These are phyloP conservation scores for Penicillium sp. DNA, from an alignment of 2,329 filamentous ascomycete genomes.

Conservation along the genomic window DNA sequence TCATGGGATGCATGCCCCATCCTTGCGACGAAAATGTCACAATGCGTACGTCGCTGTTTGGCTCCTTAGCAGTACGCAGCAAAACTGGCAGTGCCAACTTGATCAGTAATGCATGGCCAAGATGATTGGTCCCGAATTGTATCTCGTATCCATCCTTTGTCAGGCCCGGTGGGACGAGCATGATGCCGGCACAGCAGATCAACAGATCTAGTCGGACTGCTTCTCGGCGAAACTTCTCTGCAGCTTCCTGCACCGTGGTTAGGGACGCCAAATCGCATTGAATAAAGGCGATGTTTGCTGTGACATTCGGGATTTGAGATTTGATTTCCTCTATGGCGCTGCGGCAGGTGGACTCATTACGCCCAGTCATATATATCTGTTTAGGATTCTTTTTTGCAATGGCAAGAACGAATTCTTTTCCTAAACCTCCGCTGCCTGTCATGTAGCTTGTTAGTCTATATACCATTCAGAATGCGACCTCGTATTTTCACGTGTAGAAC, in stretches of 20 bases:
- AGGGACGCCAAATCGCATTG: slow-evolving; percentile 52
- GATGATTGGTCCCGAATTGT: slow-evolving; percentile 45
- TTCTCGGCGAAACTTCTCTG: slow-evolving; percentile 36
- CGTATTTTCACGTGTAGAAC: too few species aligned
- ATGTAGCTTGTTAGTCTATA: background rate
- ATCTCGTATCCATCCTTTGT: slow-evolving; percentile 42
- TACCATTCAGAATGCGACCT: background rate
- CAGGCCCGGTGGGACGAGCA: slow-evolving; percentile 36
- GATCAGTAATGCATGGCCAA: slow-evolving; percentile 44
- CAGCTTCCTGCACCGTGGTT: slow-evolving; percentile 44
- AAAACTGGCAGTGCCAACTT: slow-evolving; percentile 41
- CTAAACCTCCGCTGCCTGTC: slow-evolving; percentile 20
- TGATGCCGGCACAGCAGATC: slow-evolving; percentile 46
- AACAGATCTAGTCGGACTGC: slow-evolving; percentile 42
- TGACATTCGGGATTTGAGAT: slow-evolving; percentile 19
- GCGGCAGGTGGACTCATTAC: background rate
- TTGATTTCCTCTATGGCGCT: slow-evolving; percentile 17
- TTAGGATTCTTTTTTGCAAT: slow-evolving; percentile 1
- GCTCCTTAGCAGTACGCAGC: slow-evolving; percentile 24
- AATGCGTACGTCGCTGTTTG: slow-evolving; percentile 29
- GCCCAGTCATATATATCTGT: slow-evolving; percentile 1
- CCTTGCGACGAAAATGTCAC: slow-evolving; percentile 31
- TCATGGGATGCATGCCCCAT: slow-evolving; percentile 21
- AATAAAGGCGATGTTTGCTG: slow-evolving; percentile 40
- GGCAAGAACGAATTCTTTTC: slow-evolving; percentile 24